A percentile compares a stretch with the other conserved stretches of the same genome.
These are phyloP conservation scores for Aphanomyces cochlioides DNA, from an alignment of 352 stramenopile genomes.

Conservation along the genomic window DNA sequence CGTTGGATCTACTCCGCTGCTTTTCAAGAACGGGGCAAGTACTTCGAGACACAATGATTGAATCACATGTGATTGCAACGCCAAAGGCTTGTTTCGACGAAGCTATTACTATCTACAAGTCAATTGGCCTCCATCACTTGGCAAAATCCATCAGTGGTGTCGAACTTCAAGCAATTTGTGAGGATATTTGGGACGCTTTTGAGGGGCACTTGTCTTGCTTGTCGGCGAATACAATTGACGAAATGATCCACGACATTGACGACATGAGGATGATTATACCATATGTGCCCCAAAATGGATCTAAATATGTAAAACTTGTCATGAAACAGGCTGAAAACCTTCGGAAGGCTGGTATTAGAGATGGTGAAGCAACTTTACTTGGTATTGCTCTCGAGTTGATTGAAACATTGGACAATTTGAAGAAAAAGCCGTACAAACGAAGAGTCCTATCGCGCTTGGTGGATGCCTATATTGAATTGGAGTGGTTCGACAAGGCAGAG, in stretches of 20 bases:
- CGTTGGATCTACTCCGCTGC: constrained; percentile 17
- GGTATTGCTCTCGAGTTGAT: constrained; percentile 15
- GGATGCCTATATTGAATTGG: constrained; percentile 21
- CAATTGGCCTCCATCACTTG: constrained; percentile 14
- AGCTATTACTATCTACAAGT: constrained; percentile 14
- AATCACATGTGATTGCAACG: neutral
- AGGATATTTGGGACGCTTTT: constrained; percentile 19
- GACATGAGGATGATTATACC: constrained; percentile 19
- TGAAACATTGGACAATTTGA: constrained; percentile 2
- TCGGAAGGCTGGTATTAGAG: neutral
- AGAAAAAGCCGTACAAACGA: constrained; percentile 6
- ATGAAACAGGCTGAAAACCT: neutral
- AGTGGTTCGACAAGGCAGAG: constrained; percentile 8
- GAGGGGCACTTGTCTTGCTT: constrained; percentile 1
- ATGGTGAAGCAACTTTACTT: constrained; percentile 5
- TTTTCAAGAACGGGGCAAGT: constrained; percentile 8
- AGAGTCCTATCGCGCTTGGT: neutral
- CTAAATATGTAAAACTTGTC: constrained; percentile 6
- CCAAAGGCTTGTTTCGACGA: constrained; percentile 12
- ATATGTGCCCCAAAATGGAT: constrained; percentile 11
- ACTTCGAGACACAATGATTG: neutral
- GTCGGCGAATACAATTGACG: neutral
- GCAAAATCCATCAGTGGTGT: neutral
- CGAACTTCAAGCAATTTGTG: constrained; percentile 18
- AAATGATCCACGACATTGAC: constrained; percentile 13